Evolutionary conservation across 192 early-diverging fungal species (phyloP), one percentile per base, ranked within the genome.

Genomic region (Backusella morwellensis): DNA sequence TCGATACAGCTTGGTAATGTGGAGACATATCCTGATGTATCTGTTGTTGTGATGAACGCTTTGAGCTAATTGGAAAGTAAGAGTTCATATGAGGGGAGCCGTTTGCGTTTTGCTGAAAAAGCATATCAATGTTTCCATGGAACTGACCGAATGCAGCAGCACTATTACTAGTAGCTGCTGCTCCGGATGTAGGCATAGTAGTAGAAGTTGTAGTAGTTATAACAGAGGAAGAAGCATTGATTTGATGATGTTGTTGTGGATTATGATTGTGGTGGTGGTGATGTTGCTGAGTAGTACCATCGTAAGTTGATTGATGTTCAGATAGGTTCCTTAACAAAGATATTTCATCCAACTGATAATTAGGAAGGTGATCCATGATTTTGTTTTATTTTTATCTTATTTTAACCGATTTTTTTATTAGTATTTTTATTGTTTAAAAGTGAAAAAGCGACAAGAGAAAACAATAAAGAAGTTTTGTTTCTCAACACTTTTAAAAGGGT

Each of bases 341-440:
- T 40, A 74, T 74, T 32, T 74, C 56, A 66, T 74, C 59, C 34
- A 74, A 17, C 36, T 74, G 73, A 41, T 66, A 74, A 40, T n/a
- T 41, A 32, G 73, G 59, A 40, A 74, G 34, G 40, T 74, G 34
- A 42, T 74, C 73, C 73, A 74, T 74, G 19, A 50, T 63, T 29
- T 29, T 63, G 9, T 26, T 54, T 54, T n/a, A 23, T 54, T 32
- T 12, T 29, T 63, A 3, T 14, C 7, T 63, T 26, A 63, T 9
- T 59, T 29, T 59, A 50, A 1, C 23, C 17, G n/a, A 59, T 59
- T 59, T 59, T 26, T 29, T 59, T 59, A 59, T 59, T 59, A 19
- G 32, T 32, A 32, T 32, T 32, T 32, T 59, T 59, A 59, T 26
- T 59, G 23, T 29, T 29, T 26, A 14, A 63, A 14, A 29, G 11